These are phyloP conservation scores for Zanthoxylum bungeanum DNA, from an alignment of 345 rosid species.

Conservation along the genomic window DNA sequence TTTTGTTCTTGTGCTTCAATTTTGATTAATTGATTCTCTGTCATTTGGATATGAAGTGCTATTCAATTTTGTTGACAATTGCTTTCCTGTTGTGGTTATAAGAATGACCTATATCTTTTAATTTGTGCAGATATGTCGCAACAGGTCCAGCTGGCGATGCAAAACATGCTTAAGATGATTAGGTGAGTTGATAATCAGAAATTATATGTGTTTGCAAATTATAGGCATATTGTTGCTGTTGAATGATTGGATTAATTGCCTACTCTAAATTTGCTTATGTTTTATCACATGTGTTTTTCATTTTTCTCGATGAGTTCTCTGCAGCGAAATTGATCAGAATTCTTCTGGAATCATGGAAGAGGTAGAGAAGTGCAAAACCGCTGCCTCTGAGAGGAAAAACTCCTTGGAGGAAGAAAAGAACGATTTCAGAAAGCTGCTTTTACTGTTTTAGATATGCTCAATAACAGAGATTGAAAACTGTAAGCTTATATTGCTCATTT, in stretches of 20 bases:
- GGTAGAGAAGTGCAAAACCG: constrained; percentile 65
- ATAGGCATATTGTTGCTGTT: background rate
- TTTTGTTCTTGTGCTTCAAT: background rate
- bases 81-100: background rate
- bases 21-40: background rate
- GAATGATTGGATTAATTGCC: background rate
- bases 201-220: background rate
- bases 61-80: background rate
- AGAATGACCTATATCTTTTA: background rate
- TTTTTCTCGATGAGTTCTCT: constrained; percentile 9
- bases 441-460: constrained; percentile 64
- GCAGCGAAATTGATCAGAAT: constrained; percentile 83
- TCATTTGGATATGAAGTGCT: background rate
- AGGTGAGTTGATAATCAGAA: constrained; percentile 41
- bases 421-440: constrained; percentile 84
- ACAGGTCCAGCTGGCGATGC: constrained; percentile 75
- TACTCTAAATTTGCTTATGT: background rate
- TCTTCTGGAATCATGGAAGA: constrained; percentile 65
- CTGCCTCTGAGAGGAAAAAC: constrained; percentile 68
- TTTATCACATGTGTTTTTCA: background rate
- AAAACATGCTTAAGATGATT: constrained; percentile 77
- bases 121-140: constrained; percentile 69
- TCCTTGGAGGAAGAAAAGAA: constrained; percentile 67
- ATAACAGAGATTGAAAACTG: constrained; percentile 25
- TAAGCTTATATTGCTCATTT: constrained; percentile 8